These are phyloP conservation scores for Cystoderma amianthinum DNA, from an alignment of 768 basidiomycete genomes.

Conservation along the genomic window DNA sequence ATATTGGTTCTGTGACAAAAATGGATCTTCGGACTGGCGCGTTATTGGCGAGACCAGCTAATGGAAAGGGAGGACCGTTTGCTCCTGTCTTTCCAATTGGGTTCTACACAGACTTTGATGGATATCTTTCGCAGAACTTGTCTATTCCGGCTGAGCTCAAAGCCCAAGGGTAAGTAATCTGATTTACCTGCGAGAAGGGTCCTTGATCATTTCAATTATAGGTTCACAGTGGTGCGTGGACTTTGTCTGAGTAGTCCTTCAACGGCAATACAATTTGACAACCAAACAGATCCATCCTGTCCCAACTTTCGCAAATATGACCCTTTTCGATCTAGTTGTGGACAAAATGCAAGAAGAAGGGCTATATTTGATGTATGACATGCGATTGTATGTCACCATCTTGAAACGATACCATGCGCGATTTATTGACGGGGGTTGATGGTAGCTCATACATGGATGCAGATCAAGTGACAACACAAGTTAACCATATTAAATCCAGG, in stretches of 20 bases:
- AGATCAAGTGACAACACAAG: constrained; percentile 58
- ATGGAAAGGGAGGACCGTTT: constrained; percentile 41
- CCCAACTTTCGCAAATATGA: constrained; percentile 57
- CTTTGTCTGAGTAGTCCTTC: constrained; percentile 11
- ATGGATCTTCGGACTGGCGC: constrained; percentile 57
- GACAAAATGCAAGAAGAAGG: constrained; percentile 68
- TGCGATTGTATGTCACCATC: constrained; percentile 46
- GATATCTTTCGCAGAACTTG: constrained; percentile 45
- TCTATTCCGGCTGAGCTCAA: constrained; percentile 49
- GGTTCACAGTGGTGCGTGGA: constrained; percentile 33
- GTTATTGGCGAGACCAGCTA: constrained; percentile 41
- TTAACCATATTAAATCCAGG: constrained; percentile 58
- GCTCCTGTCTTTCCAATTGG: constrained; percentile 65
- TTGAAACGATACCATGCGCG: background rate
- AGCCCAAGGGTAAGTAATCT: constrained; percentile 40
- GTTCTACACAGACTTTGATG: constrained; percentile 61
- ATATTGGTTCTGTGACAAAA: constrained; percentile 52
- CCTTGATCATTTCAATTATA: constrained; percentile 8
- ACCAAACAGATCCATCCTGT: constrained; percentile 62
- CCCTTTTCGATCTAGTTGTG: constrained; percentile 48
- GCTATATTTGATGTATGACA: constrained; percentile 77
- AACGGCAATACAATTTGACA: background rate
- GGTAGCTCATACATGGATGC: constrained; percentile 57
- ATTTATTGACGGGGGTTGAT: background rate
- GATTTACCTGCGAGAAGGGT: background rate